Evolutionary conservation across 2,329 filamentous ascomycete genomes (phyloP).

Genomic region (Mycosphaerella arachidis): DNA sequence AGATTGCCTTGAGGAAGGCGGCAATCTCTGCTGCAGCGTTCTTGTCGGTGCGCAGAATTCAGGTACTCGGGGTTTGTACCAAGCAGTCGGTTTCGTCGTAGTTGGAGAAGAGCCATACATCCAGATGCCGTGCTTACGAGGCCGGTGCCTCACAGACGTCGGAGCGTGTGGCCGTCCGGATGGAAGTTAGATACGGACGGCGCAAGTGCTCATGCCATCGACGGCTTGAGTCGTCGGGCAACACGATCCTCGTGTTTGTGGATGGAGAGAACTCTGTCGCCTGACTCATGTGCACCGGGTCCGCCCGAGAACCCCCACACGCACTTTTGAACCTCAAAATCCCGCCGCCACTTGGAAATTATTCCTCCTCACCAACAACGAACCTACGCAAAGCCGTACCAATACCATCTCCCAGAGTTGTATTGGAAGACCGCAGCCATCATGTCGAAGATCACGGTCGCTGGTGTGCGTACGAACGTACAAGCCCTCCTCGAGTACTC

Average conservation of each 20-base stretch:
- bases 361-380: constrained; percentile 15
- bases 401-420: constrained; percentile 27
- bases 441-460: constrained; percentile 79
- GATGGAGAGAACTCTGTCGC: not conserved
- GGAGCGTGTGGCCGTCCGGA: constrained; percentile 18
- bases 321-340: not conserved
- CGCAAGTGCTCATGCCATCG: not conserved
- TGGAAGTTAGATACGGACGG: constrained; percentile 17
- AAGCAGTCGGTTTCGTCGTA: constrained; percentile 26
- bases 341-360: constrained; percentile 6
- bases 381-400: constrained; percentile 35
- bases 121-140: constrained; percentile 14
- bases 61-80: constrained; percentile 25
- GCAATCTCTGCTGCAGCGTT: constrained; percentile 15
- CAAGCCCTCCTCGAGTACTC: constrained; percentile 90
- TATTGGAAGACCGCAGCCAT: constrained; percentile 52
- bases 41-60: constrained; percentile 28
- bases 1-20: constrained; percentile 1
- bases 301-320: constrained; percentile 10
- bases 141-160: constrained; percentile 8
- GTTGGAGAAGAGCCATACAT: constrained; percentile 22
- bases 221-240: not conserved
- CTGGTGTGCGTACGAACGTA: constrained; percentile 95
- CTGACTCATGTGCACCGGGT: not conserved
- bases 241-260: not conserved